phyloP scores from a whole-genome alignment of 2,329 filamentous ascomycete genomes.

The Polytolypa hystricis region DNA sequence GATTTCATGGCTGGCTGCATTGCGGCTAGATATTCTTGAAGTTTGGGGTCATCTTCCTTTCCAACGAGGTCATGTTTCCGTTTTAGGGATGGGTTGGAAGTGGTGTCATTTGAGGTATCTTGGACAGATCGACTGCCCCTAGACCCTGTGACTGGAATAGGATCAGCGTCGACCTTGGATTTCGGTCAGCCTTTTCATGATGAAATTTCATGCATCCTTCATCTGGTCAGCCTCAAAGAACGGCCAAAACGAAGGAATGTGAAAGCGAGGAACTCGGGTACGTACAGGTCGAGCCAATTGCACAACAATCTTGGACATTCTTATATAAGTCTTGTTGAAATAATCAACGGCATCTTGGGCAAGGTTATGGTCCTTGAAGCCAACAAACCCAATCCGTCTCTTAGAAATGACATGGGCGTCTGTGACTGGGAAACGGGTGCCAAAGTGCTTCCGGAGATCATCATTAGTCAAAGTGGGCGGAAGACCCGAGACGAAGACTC shows the following conservation, averaged over 20 bases:
- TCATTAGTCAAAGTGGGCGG: conserved; percentile 76
- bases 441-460: conserved; percentile 83
- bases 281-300: conserved; percentile 75
- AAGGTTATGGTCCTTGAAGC: conserved; percentile 73
- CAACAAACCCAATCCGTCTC: conserved; percentile 88
- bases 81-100: conserved; percentile 24
- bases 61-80: conserved; percentile 42
- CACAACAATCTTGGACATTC: conserved; percentile 87
- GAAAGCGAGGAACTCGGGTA: conserved; percentile 13
- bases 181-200: conserved; percentile 32
- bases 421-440: conserved; percentile 64
- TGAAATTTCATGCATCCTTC: conserved; percentile 25
- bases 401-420: conserved; percentile 86
- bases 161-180: conserved; percentile 30
- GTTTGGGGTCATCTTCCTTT: conserved; percentile 60
- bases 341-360: conserved; percentile 79
- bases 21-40: conserved; percentile 74
- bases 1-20: conserved; percentile 60
- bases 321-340: conserved; percentile 90
- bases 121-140: conserved; percentile 12
- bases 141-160: conserved; percentile 17
- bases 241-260: conserved; percentile 15
- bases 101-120: background rate
- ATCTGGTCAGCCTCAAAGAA: conserved; percentile 13
- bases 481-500: conserved; percentile 59